phyloP scores from a whole-genome alignment of 2,329 filamentous ascomycete species.

The Passalora sequoiae region DNA sequence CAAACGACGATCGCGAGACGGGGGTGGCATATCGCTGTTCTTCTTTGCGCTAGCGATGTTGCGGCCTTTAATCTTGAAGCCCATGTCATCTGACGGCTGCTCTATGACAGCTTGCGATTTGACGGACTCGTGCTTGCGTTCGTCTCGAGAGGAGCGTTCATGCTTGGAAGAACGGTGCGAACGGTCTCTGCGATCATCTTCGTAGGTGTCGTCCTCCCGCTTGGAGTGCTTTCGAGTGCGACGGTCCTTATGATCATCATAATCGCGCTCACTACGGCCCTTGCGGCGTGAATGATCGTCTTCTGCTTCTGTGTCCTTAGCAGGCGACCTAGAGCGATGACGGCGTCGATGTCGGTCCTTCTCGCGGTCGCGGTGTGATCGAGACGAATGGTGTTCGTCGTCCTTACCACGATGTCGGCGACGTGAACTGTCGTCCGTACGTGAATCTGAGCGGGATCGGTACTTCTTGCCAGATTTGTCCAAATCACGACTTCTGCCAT shows the following conservation, averaged over 20 bases:
- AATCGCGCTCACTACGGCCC: constrained; percentile 35
- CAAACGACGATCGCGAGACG: constrained; percentile 20
- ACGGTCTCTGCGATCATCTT: constrained; percentile 44
- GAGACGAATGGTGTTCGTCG: constrained; percentile 41
- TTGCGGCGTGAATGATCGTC: constrained; percentile 32
- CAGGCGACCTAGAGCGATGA: constrained; percentile 40
- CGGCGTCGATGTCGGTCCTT: constrained; percentile 40
- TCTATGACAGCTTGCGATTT: constrained; percentile 22
- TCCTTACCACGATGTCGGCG: constrained; percentile 54
- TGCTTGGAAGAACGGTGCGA: constrained; percentile 33
- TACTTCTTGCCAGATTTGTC: constrained; percentile 45
- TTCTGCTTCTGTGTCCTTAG: constrained; percentile 26
- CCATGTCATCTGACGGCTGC: constrained; percentile 35
- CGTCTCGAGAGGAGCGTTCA: constrained; percentile 39
- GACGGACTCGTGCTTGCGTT: constrained; percentile 25
- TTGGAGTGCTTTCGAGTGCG: constrained; percentile 39
- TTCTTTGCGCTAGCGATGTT: constrained; percentile 22
- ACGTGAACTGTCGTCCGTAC: constrained; percentile 51
- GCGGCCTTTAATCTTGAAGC: constrained; percentile 47
- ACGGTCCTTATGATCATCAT: constrained; percentile 28
- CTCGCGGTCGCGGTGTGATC: constrained; percentile 44
- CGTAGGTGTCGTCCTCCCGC: constrained; percentile 45
- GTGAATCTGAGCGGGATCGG: constrained; percentile 61
- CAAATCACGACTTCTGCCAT: constrained; percentile 30
- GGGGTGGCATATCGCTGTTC: constrained; percentile 25